Evolutionary conservation across 805 yeast genomes (phyloP).

Genomic region (Candida montana): DNA sequence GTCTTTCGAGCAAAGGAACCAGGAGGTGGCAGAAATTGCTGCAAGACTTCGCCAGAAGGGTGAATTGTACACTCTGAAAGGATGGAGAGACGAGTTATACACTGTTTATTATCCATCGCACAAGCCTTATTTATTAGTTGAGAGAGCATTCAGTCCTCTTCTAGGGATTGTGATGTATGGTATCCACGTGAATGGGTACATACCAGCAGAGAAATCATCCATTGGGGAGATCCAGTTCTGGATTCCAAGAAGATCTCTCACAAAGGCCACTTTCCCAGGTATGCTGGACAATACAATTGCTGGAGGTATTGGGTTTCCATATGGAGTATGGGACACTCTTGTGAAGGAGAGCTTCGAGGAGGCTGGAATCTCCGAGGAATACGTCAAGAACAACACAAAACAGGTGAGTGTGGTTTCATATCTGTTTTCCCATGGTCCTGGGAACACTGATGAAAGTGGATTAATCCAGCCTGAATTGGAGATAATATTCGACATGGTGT

Average conservation of each 20-base stretch:
- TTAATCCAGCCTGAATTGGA: slow-evolving; percentile 89
- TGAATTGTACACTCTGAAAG: slow-evolving; percentile 39
- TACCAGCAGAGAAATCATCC: slow-evolving; percentile 36
- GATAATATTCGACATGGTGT: slow-evolving; percentile 64
- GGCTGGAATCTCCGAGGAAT: slow-evolving; percentile 62
- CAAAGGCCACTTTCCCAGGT: slow-evolving; percentile 85
- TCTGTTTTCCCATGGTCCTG: slow-evolving; percentile 37
- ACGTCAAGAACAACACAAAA: slow-evolving; percentile 40
- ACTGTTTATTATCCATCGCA: slow-evolving; percentile 55
- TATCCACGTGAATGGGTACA: slow-evolving; percentile 78
- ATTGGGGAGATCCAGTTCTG: slow-evolving; percentile 53
- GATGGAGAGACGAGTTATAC: slow-evolving; percentile 88
- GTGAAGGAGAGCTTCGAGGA: slow-evolving; percentile 88
- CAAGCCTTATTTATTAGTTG: slow-evolving; percentile 61
- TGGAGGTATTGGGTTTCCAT: slow-evolving; percentile 87
- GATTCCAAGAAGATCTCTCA: slow-evolving; percentile 76
- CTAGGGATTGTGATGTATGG: slow-evolving; percentile 90
- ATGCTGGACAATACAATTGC: slow-evolving; percentile 92
- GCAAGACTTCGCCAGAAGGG: slow-evolving; percentile 31
- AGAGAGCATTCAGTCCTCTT: slow-evolving; percentile 75
- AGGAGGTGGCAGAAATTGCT: slow-evolving; percentile 40
- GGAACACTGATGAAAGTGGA: slow-evolving; percentile 38
- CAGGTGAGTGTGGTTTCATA: slow-evolving; percentile 70
- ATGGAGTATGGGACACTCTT: slow-evolving; percentile 68
- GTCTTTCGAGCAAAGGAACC: slow-evolving; percentile 37